Conservation (phyloP, 495 filamentous ascomycete species). For the Bathelium albidoporum region DNA sequence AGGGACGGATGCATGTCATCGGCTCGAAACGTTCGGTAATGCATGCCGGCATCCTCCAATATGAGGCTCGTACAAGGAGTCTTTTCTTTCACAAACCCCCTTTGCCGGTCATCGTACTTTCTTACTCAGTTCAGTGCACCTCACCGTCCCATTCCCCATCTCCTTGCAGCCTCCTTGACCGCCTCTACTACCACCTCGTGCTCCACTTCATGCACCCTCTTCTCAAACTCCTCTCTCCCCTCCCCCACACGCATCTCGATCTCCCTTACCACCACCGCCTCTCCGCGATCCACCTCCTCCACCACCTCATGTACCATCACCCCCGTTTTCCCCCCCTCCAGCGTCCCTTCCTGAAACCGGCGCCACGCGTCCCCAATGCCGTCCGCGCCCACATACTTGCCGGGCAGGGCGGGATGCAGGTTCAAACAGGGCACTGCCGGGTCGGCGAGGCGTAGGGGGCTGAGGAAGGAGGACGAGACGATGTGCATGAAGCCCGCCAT, state of each 20-base stretch:
- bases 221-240: conserved; percentile 22
- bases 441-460: conserved; percentile 43
- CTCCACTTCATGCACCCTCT: conserved; percentile 29
- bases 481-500: conserved; percentile 67
- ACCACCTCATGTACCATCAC: conserved; percentile 94
- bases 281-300: conserved; percentile 70
- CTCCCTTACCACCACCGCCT: conserved; percentile 60
- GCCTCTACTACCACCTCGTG: conserved; percentile 29
- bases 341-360: conserved; percentile 59
- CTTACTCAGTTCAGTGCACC: background rate
- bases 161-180: conserved; percentile 13
- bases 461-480: conserved; percentile 51
- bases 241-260: conserved; percentile 54
- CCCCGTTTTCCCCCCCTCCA: conserved; percentile 56
- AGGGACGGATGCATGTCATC: no score
- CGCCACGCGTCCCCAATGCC: conserved; percentile 72
- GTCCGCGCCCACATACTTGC: conserved; percentile 64
- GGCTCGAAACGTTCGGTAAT: no score
- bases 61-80: no score
- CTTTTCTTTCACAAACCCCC: no score
- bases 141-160: background rate
- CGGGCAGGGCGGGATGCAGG: conserved; percentile 70
- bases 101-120: background rate
- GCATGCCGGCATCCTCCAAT: no score
- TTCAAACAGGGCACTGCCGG: conserved; percentile 66